phyloP scores from a whole-genome alignment of 2,329 filamentous ascomycete genomes.

The Clonostachys byssicola region DNA sequence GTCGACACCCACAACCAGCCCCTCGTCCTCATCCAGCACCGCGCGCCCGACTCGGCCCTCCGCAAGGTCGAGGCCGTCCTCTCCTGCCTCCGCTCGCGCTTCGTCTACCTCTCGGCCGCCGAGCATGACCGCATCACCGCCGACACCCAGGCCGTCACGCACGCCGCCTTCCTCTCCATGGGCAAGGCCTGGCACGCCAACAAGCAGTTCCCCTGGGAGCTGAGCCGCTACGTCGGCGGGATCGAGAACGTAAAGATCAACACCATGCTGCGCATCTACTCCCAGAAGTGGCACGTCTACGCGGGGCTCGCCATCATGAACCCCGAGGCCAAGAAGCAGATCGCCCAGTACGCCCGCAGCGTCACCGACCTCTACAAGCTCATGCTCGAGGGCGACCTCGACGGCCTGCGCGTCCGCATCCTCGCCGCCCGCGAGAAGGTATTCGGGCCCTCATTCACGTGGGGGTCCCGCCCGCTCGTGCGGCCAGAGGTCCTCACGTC shows the following conservation, averaged over 20 bases:
- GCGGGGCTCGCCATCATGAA: conserved; percentile 96
- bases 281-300: conserved; percentile 99
- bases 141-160: conserved; percentile 96
- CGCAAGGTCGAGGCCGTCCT: conserved; percentile 77
- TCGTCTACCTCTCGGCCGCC: conserved; percentile 80
- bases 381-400: conserved; percentile 81
- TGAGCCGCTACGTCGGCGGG: conserved; percentile 90
- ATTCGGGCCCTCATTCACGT: conserved; percentile 62
- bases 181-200: conserved; percentile 96
- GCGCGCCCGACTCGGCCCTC: conserved; percentile 73
- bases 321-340: conserved; percentile 86
- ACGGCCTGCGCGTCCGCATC: conserved; percentile 71
- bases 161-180: conserved; percentile 96
- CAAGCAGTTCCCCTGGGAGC: conserved; percentile 94
- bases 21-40: conserved; percentile 89
- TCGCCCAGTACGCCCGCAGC: conserved; percentile 86
- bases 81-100: conserved; percentile 77
- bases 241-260: conserved; percentile 99
- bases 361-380: conserved; percentile 95
- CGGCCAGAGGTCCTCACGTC: conserved; percentile 82
- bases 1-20: conserved; percentile 88
- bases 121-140: conserved; percentile 97
- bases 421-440: conserved; percentile 63
- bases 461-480: conserved; percentile 64
- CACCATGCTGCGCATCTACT: conserved; percentile 93